These are phyloP conservation scores for Yamadazyma diddensiae DNA, from an alignment of 1,139 yeast genomes.

Conservation along the genomic window DNA sequence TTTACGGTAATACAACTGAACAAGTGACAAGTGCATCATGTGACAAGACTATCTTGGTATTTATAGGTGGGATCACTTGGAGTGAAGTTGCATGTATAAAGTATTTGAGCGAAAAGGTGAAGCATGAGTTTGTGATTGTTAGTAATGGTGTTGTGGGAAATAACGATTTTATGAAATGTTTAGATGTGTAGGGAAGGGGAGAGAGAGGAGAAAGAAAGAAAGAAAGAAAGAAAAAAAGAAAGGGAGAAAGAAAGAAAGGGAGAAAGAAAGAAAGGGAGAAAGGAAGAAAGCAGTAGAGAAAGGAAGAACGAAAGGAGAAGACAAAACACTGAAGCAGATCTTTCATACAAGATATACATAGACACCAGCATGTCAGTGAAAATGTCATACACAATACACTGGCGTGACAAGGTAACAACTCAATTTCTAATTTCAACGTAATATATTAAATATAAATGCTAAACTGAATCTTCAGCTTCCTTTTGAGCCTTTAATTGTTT, in stretches of 20 bases:
- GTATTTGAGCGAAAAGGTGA: slow-evolving; percentile 44
- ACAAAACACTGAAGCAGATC: no score
- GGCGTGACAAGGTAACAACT: slow-evolving; percentile 1
- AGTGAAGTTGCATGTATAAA: slow-evolving; percentile 70
- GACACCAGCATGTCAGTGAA: no score
- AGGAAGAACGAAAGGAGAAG: no score
- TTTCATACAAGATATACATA: no score
- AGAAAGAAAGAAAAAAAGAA: no score
- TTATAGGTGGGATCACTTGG: slow-evolving; percentile 78
- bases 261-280: no score
- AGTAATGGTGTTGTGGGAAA: slow-evolving; percentile 59
- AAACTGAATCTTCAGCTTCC: slow-evolving; percentile 56
- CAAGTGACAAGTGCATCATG: slow-evolving; percentile 20
- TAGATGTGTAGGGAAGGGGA: no score
- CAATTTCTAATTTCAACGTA: no score
- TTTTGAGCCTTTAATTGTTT: slow-evolving; percentile 71
- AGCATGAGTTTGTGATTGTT: slow-evolving; percentile 43
- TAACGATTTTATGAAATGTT: slow-evolving; percentile 22
- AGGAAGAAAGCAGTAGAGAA: no score
- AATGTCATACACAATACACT: no score
- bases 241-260: no score
- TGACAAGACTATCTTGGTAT: slow-evolving; percentile 39
- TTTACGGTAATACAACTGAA: slow-evolving; percentile 37
- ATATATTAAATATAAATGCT: slow-evolving; percentile 1
- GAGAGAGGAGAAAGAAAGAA: no score